Conservation (phyloP, 108 stramenopile species). For the Nitzschia palea region DNA sequence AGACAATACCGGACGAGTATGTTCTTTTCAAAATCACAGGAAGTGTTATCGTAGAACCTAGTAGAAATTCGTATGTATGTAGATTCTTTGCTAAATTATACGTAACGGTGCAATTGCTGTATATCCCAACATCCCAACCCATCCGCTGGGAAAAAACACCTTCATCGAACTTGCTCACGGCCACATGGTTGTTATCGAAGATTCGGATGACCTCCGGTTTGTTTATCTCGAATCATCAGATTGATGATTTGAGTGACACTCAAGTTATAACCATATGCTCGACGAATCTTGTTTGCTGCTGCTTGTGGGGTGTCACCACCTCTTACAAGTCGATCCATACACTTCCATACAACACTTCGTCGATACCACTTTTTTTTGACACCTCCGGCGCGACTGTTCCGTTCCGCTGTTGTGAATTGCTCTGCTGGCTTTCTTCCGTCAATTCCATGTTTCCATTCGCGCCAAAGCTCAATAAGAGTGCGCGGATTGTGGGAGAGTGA, state of each 20-base stretch:
- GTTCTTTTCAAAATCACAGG: no score
- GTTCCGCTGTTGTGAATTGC: background rate
- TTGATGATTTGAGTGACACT: background rate
- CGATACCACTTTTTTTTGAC: background rate
- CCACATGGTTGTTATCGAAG: background rate
- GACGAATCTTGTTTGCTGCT: background rate
- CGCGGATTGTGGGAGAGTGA: no score
- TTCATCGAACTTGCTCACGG: no score
- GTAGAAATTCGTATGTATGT: no score
- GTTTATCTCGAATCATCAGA: background rate
- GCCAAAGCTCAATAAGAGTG: conserved; percentile 6
- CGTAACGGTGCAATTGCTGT: no score
- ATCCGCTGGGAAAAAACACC: no score
- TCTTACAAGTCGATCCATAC: background rate
- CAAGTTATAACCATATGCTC: background rate
- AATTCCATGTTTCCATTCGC: conserved; percentile 1
- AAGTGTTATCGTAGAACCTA: no score
- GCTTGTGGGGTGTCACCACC: background rate
- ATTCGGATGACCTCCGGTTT: background rate
- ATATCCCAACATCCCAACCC: no score
- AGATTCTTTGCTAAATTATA: no score
- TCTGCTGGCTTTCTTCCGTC: background rate
- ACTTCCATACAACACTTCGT: background rate
- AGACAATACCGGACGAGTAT: no score
- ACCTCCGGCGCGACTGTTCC: background rate